Evolutionary conservation across 257 asterid genomes (phyloP).

Genomic region (Cruciata laevipes): DNA sequence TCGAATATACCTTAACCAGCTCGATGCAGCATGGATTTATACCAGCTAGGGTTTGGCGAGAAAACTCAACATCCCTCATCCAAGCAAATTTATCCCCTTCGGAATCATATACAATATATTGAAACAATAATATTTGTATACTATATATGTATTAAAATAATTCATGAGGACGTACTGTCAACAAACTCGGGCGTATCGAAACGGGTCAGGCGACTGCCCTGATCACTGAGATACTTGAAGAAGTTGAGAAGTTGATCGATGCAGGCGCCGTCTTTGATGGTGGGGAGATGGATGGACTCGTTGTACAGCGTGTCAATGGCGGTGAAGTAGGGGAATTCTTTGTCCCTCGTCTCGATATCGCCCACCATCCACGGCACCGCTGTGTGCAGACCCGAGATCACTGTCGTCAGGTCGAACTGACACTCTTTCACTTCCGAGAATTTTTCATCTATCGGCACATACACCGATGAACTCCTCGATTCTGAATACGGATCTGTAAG

Average conservation of each 20-base stretch:
- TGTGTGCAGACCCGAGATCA: slow-evolving; percentile 32
- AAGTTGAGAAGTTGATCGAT: slow-evolving; percentile 34
- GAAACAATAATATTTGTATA: too few relatives aligned
- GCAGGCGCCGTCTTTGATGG: not conserved
- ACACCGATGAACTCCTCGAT: slow-evolving; percentile 22
- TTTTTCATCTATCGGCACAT: slow-evolving; percentile 71
- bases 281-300: slow-evolving; percentile 36
- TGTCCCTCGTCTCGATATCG: not conserved
- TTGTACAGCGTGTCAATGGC: slow-evolving; percentile 50
- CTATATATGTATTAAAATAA: too few relatives aligned
- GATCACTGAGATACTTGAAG: slow-evolving; percentile 23
- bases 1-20: slow-evolving; percentile 59
- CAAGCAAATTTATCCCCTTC: slow-evolving; percentile 64
- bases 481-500: slow-evolving; percentile 63
- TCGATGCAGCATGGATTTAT: slow-evolving; percentile 50
- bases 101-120: too few relatives aligned
- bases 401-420: slow-evolving; percentile 32
- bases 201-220: slow-evolving; percentile 16
- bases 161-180: slow-evolving; percentile 28
- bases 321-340: slow-evolving; percentile 44
- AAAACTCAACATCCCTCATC: slow-evolving; percentile 65
- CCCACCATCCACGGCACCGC: slow-evolving; percentile 30
- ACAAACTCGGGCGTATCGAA: slow-evolving; percentile 49
- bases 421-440: slow-evolving; percentile 43
- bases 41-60: slow-evolving; percentile 74